Conservation (phyloP, 2,329 filamentous ascomycete species). For the Aspergillus puulaauensis region DNA sequence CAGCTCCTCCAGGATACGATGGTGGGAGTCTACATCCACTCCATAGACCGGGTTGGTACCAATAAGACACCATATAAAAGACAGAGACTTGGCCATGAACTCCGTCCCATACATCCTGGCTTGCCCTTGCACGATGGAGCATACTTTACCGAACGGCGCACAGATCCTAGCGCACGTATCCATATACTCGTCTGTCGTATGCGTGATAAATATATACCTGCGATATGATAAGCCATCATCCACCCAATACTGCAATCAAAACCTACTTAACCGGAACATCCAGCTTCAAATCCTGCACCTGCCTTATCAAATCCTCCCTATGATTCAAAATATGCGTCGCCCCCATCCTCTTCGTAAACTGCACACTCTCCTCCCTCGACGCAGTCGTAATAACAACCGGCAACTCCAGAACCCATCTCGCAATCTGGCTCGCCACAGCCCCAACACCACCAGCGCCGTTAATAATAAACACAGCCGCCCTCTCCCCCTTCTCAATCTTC, state of each 20-base stretch:
- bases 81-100: constrained; percentile 48
- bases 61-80: constrained; percentile 45
- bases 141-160: constrained; percentile 47
- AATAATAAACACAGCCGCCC: constrained; percentile 45
- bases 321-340: constrained; percentile 48
- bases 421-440: constrained; percentile 46
- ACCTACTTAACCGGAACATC: constrained; percentile 14
- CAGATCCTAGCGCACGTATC: constrained; percentile 37
- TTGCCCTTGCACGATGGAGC: constrained; percentile 46
- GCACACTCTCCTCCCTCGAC: constrained; percentile 41
- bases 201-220: constrained; percentile 44
- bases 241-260: constrained; percentile 19
- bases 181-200: constrained; percentile 44
- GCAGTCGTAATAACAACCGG: constrained; percentile 48
- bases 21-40: constrained; percentile 40
- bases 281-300: constrained; percentile 20
- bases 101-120: constrained; percentile 47
- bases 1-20: constrained; percentile 40
- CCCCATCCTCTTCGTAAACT: constrained; percentile 42
- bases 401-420: constrained; percentile 38
- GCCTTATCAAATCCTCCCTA: constrained; percentile 28
- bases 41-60: constrained; percentile 44
- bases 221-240: neutral
- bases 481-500: constrained; percentile 38
- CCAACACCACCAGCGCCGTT: constrained; percentile 50